These are phyloP conservation scores for Trichoderma erinaceum DNA, from an alignment of 495 filamentous ascomycete species.

Conservation along the genomic window DNA sequence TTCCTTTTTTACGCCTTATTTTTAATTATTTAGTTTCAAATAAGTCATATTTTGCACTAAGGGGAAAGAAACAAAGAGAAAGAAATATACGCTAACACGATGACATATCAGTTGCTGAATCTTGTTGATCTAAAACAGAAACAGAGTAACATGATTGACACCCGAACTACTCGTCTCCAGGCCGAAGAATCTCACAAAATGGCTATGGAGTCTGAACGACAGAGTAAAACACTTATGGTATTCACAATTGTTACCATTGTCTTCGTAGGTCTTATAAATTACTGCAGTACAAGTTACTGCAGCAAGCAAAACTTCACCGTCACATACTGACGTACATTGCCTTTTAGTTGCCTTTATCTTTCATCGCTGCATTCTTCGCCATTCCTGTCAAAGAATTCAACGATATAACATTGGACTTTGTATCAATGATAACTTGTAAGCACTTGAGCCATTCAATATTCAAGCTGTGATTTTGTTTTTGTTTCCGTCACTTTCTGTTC, in stretches of 20 bases:
- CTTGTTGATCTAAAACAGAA: not conserved
- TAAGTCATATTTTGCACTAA: not conserved
- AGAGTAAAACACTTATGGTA: conserved; percentile 55
- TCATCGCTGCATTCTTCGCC: conserved; percentile 37
- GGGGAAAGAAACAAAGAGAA: not conserved
- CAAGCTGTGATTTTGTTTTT: not conserved
- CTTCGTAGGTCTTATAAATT: conserved; percentile 29
- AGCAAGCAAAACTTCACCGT: not conserved
- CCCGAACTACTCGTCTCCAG: conserved; percentile 40
- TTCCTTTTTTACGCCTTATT: not conserved
- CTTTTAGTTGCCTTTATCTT: conserved; percentile 33
- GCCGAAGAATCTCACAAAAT: conserved; percentile 50
- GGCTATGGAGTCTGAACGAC: conserved; percentile 49
- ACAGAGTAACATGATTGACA: conserved; percentile 28
- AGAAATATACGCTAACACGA: no score
- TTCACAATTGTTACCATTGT: conserved; percentile 63
- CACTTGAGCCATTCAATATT: not conserved
- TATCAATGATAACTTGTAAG: not conserved
- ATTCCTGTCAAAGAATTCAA: conserved; percentile 20
- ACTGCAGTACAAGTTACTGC: not conserved
- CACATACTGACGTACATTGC: not conserved
- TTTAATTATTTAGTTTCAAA: no score
- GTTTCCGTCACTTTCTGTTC: not conserved
- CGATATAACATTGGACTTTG: not conserved
- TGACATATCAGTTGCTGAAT: not conserved